Evolutionary conservation across 345 rosid species (phyloP), one percentile per base, ranked within the genome.

Genomic region (Arabidopsis thaliana): DNA sequence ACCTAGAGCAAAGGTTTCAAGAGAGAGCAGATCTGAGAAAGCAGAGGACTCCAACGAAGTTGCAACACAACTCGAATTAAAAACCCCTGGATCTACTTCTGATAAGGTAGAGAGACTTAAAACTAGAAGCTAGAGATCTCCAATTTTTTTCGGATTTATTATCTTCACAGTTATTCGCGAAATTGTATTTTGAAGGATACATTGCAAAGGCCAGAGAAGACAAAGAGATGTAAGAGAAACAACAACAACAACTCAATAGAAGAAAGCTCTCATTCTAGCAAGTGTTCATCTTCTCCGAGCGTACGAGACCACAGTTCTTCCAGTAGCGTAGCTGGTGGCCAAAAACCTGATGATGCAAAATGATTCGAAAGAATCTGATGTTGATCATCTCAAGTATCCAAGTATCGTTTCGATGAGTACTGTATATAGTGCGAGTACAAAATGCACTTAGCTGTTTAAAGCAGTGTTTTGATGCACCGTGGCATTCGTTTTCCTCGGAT

Each of bases 41-140:
- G 78, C 81, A 24, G 81, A 77, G 67, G 87, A 82, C 67, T 91
- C 97, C 11, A 83, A 84, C 41, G 87, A 91, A 65, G 88, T 93
- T 13, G 81, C 87, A 12, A 91, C 96, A 10, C 91, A 93, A 65
- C 87, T 93, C 38, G 96, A 89, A 87, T 80, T 93, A 79, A 93
- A 93, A 78, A 91, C 90, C 51, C 97, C 98, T 12, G 96, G 97
- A 58, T 88, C 93, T 12, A 81, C 88, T 2, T 76, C 81, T 34
- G 89, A 93, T 73, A 83, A 88, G 91, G 98, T 93, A 62, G 36
- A 66, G 58, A 41, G 36, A 38, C 11, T 28, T 61, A 11, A 3
- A 50, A 40, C 65, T 16, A 57, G 55, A 71, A 41, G 68, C 57
- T 64, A 32, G 46, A 16, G 33, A 13, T 59, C 8, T 25, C 20